Conservation (phyloP, 2,329 filamentous ascomycete genomes). For the Westerdykella ornata region DNA sequence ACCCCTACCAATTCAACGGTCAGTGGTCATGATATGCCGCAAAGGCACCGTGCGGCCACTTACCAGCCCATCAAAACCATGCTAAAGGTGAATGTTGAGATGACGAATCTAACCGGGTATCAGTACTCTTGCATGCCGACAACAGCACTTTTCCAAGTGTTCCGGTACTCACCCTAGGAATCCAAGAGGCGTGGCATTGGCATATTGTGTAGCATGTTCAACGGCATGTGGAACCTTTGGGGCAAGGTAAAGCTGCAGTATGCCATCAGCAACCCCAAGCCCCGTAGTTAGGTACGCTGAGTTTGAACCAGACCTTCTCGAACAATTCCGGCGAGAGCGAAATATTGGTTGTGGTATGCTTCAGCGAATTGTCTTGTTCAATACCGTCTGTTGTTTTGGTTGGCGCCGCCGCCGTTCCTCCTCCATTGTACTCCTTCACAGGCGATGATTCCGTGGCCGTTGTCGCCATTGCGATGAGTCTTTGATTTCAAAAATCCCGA, state of each 20-base stretch:
- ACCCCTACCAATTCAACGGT: conserved; percentile 25
- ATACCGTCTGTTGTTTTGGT: conserved; percentile 9
- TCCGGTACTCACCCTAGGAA: conserved; percentile 22
- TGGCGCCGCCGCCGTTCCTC: too few species aligned
- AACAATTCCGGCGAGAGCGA: conserved; percentile 25
- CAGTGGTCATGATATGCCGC: too few species aligned
- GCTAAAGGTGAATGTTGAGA: conserved; percentile 37
- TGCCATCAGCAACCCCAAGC: neutral
- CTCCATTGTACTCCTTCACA: too few species aligned
- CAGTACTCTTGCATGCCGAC: neutral
- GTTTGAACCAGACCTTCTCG: conserved; percentile 21
- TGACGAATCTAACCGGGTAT: conserved; percentile 26
- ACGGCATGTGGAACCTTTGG: conserved; percentile 21
- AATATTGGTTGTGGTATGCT: conserved; percentile 22
- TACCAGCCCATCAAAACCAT: conserved; percentile 32
- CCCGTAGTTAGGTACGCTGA: neutral
- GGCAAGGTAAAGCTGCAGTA: conserved; percentile 16
- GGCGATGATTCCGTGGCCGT: too few species aligned
- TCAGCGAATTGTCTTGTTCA: conserved; percentile 14
- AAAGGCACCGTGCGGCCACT: too few species aligned
- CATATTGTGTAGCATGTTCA: conserved; percentile 14
- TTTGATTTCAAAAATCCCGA: too few species aligned
- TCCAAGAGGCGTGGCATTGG: conserved; percentile 24
- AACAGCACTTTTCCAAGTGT: neutral
- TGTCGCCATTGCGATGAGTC: too few species aligned